Percentiles rank a stretch among this genome's conserved stretches.
phyloP scores from a whole-genome alignment of 169 alveolate species.

The Plasmodium ovale region DNA sequence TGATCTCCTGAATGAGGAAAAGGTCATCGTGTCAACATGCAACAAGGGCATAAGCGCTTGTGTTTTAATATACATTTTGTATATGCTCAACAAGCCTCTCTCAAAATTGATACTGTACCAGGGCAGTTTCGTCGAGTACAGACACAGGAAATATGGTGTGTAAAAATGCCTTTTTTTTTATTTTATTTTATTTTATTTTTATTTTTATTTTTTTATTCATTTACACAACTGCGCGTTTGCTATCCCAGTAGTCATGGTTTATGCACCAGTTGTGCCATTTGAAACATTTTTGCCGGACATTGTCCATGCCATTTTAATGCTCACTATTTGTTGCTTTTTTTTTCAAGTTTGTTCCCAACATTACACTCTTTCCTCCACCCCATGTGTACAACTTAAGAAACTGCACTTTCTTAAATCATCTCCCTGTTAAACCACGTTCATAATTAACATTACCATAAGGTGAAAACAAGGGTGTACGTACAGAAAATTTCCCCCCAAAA shows the following conservation, averaged over 20 bases:
- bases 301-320: slow-evolving; percentile 1
- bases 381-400: too few species aligned
- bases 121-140: slow-evolving; percentile 53
- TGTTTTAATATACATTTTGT: slow-evolving; percentile 33
- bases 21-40: slow-evolving; percentile 20
- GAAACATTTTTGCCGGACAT: too few species aligned
- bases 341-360: not conserved
- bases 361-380: too few species aligned
- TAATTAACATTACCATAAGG: not conserved
- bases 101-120: slow-evolving; percentile 26
- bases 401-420: not conserved
- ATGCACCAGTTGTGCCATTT: too few species aligned
- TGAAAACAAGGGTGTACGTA: not conserved
- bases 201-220: slow-evolving; percentile 5
- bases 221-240: too few species aligned
- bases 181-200: not conserved
- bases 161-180: not conserved
- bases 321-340: not conserved
- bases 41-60: slow-evolving; percentile 58
- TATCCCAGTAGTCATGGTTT: too few species aligned
- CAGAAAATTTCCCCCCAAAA: not conserved
- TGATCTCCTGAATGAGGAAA: slow-evolving; percentile 43
- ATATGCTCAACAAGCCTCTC: slow-evolving; percentile 26
- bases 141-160: slow-evolving; percentile 2
- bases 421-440: not conserved